Base-by-base conservation (phyloP, 495 filamentous ascomycete species). In the Aspergillus leporis region DNA sequence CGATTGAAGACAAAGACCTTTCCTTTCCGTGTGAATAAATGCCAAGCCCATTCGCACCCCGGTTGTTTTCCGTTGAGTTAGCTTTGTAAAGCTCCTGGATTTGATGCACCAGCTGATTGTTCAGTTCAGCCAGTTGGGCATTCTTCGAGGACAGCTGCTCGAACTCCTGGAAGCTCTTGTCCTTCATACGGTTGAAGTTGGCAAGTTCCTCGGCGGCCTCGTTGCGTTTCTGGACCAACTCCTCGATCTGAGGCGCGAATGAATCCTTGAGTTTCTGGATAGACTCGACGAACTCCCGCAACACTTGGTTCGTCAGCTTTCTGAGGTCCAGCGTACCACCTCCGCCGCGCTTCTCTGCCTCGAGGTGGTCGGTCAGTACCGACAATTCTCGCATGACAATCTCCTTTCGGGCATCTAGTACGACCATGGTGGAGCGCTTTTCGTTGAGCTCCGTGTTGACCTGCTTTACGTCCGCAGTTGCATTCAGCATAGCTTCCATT, bases 381-480 rank as follows among this genome's bases (percentile, higher is more conserved):
- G 93, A 89, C 22, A 99, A 81, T 68, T 99, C 93, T 21, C 91
- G 87, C 56, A 99, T 85, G 66, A 97, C 92, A 63, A 97, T 92
- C 71, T 99, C 95, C 25, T 92, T 89, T 73, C 96, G 90, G 1
- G 92, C 91, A 70, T 98, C 93, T 21, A 99, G 79, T 12, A 93
- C 89, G n/a, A 94, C 93, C 66, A 99, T 92, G 1, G 93, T 98
- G 60, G 93, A 96, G 47, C 94, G 85, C 78, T 98, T 98, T 73
- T 98, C 92, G 34, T 89, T 82, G 13, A 99, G 78, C 65, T 92
- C 93, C 43, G 87, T 91, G 66, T 93, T 92, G 30, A 94, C 83
- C 57, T 85, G 87, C 68, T 92, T 91, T 34, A 96, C 85, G 63
- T 92, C 90, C 22, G 88, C 89, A 19, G 88, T 88, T 16, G 85